These are phyloP conservation scores for Ophiocordyceps robertsii DNA, from an alignment of 2,329 filamentous ascomycete genomes.

Conservation along the genomic window DNA sequence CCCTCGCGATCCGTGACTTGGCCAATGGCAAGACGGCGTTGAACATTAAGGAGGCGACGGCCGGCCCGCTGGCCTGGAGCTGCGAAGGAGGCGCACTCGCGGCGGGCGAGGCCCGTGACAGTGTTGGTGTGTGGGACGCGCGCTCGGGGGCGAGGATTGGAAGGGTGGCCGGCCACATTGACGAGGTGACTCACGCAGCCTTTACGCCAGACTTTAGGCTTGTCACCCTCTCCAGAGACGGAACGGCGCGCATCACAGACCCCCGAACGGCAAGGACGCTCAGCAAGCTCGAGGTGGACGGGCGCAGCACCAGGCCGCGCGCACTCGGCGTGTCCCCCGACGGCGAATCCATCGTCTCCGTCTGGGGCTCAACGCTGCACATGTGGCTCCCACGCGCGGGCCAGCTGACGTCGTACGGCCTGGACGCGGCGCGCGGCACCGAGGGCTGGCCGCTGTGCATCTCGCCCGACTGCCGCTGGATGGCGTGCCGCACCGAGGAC, in stretches of 20 bases:
- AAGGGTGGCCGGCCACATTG: conserved; percentile 20
- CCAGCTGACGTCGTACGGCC: conserved; percentile 20
- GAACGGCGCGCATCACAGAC: conserved; percentile 22
- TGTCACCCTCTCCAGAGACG: conserved; percentile 23
- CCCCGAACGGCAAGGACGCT: conserved; percentile 18
- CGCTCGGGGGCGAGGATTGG: conserved; percentile 14
- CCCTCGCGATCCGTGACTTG: conserved; percentile 17
- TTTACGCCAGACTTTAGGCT: conserved; percentile 18
- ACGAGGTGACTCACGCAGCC: conserved; percentile 21
- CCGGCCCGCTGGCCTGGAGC: conserved; percentile 19
- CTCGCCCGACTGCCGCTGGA: conserved; percentile 22
- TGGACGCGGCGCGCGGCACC: conserved; percentile 15
- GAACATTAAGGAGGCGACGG: conserved; percentile 17
- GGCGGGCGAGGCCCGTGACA: conserved; percentile 13
- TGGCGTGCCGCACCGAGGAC: conserved; percentile 25
- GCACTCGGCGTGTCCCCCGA: conserved; percentile 19
- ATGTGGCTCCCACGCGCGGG: conserved; percentile 20
- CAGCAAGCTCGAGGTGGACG: conserved; percentile 20
- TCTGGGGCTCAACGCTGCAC: conserved; percentile 25
- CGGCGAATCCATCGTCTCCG: conserved; percentile 17
- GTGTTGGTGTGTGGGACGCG: conserved; percentile 20
- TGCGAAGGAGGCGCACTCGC: conserved; percentile 16
- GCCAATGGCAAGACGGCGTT: conserved; percentile 14
- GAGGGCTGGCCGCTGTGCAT: conserved; percentile 28
- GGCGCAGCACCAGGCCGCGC: conserved; percentile 13